Base-by-base conservation (phyloP, 108 stramenopile species). In the Stephanodiscus triporus region DNA sequence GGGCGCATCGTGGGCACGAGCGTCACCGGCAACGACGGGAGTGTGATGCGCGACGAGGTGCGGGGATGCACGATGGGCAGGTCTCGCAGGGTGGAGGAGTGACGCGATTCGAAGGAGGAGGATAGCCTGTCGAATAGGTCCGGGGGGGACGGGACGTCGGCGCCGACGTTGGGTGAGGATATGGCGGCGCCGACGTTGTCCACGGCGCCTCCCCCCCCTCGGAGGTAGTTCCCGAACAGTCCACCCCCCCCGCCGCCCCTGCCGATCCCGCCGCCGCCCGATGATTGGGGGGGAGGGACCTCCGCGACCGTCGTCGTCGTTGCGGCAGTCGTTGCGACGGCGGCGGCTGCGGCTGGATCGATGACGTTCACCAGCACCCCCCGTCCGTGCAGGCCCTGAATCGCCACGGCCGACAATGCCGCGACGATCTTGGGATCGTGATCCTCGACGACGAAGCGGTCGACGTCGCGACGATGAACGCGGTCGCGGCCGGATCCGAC, bases 361-460 rank as follows among this genome's bases (percentile, higher is more conserved):
- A 92, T 87, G 32, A 92, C 81, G 66, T 87, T 89, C 51, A 92
- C 87, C 22, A 71, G 23, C 2, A 78, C 77, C 0, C 70, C 77
- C 22, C 65, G 36, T 22, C 76, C 53, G 11, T 27, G 26, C 24
- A 54, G 23, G 4, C 4, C 63, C 43, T 45, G 43, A 0, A 45
- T 16, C 43, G 43, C 14, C 40, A 65, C 13, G 5, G 76, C 66
- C 11, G 77, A 66, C n/a, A 78, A 48, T 17, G 77, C 77, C 14
- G 70, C 57, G 32, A 66, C 20, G 6, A 65, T 78, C 9, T 50
- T 58, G 5, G 77, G 70, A 66, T 78, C 64, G 16, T n/a, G n/a
- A n/a, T n/a, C n/a, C n/a, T n/a, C n/a, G n/a, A n/a, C n/a, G n/a
- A n/a, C n/a, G n/a, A n/a, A n/a, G n/a, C n/a, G n/a, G n/a, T n/a